Evolutionary conservation across 495 filamentous ascomycete species (phyloP), one percentile per base, ranked within the genome.

Genomic region (Cercophora newfieldiana): DNA sequence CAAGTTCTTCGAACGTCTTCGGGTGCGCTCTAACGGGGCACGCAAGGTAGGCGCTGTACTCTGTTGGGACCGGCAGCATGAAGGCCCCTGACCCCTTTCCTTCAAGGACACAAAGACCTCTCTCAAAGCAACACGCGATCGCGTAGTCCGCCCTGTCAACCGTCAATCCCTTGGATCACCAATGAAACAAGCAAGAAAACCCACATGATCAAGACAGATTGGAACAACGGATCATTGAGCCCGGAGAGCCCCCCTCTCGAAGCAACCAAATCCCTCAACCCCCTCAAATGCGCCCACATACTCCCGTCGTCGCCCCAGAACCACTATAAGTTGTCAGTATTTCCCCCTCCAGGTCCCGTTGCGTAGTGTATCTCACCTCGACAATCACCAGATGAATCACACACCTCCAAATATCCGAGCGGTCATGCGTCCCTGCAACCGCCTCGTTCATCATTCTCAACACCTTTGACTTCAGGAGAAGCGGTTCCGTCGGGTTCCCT

Each of bases 271-370:
- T 65, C 53, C 25, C 59, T 63, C 7, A 75, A 33, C 2, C 71
- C 72, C 10, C 54, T 28, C 29, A 75, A 57, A 53, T 75, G 73
- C 54, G 71, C 68, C 54, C 68, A 65, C 58, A 75, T 61, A 37
- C 66, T 69, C 12, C 58, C 62, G 14, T 69, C 31, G 50, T 68
- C 65, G 5, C 71, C 71, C 63, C 65, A 74, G 30, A 70, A 72
- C 70, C 70, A 74, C 72, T 74, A 22, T 30, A 7, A n/a, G 26
- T 28, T 22, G 31, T 24, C 31, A 68, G 31, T 26, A 28, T 19
- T 44, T 44, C 37, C 37, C 3, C 10, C 7, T 25, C 28, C 5
- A 33, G 55, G 26, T 51, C 24, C 28, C 14, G 22, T 2, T 57
- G 8, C 28, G 8, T 16, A 6, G 47, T 33, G n/a, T 18, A 56